phyloP scores from a whole-genome alignment of 768 basidiomycete genomes.

The Hebeloma cylindrosporum region DNA sequence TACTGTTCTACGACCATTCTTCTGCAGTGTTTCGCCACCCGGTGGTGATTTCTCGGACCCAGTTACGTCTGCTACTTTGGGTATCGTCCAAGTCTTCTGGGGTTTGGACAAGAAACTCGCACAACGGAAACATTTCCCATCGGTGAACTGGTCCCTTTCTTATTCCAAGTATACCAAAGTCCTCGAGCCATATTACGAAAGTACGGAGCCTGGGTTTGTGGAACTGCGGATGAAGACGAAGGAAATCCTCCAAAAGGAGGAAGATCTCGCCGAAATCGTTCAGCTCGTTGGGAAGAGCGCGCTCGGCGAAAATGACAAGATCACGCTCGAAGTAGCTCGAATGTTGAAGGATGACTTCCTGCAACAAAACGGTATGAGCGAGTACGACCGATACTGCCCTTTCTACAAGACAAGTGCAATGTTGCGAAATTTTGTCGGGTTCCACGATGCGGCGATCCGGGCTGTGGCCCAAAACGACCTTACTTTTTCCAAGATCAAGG shows the following conservation, averaged over 20 bases:
- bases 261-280: constrained; percentile 97
- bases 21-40: constrained; percentile 87
- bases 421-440: constrained; percentile 91
- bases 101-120: constrained; percentile 99
- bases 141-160: constrained; percentile 99
- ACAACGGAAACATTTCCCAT: constrained; percentile 98
- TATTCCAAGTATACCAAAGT: constrained; percentile 98
- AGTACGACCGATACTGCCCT: constrained; percentile 95
- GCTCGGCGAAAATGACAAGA: constrained; percentile 95
- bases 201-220: constrained; percentile 90
- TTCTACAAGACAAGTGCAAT: constrained; percentile 99
- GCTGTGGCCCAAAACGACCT: constrained; percentile 82
- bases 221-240: constrained; percentile 90
- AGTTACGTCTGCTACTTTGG: constrained; percentile 94
- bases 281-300: constrained; percentile 99
- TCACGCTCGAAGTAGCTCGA: constrained; percentile 93
- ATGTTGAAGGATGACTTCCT: constrained; percentile 98
- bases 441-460: constrained; percentile 87
- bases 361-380: constrained; percentile 98
- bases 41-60: constrained; percentile 99
- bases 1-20: constrained; percentile 5
- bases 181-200: constrained; percentile 90
- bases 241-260: constrained; percentile 98
- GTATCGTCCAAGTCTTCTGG: constrained; percentile 99
- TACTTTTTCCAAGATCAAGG: constrained; percentile 86